Conservation (phyloP, 176 grass and related monocot genomes). For the Carex scoparia region DNA sequence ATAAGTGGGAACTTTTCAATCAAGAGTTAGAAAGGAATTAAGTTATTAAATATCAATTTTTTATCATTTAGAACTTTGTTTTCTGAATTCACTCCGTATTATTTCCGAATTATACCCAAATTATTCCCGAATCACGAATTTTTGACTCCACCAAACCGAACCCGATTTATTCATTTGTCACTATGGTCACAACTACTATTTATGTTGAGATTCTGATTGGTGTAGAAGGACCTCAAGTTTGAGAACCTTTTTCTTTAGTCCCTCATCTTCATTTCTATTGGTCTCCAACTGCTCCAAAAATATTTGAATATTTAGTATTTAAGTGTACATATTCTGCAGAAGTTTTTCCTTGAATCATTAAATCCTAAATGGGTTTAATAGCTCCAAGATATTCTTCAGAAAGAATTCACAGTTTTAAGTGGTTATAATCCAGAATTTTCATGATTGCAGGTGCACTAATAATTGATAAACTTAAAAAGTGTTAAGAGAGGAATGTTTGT, state of each 20-base stretch:
- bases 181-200: too few species aligned
- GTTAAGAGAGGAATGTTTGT: too few species aligned
- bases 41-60: too few species aligned
- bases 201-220: neutral
- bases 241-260: neutral
- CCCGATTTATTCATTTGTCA: too few species aligned
- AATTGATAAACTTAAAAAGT: too few species aligned
- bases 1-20: too few species aligned
- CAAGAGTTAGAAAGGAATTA: too few species aligned
- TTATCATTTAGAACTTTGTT: too few species aligned
- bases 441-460: neutral
- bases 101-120: too few species aligned
- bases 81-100: too few species aligned
- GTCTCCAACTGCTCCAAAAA: slow-evolving; percentile 5
- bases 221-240: neutral
- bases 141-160: too few species aligned
- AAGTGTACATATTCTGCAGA: neutral
- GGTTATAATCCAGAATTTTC: neutral
- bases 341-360: neutral
- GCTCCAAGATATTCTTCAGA: neutral
- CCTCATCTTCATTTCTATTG: neutral
- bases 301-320: neutral
- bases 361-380: neutral
- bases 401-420: neutral
- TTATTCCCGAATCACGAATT: too few species aligned